Evolutionary conservation across 768 basidiomycete genomes (phyloP), one percentile per base, ranked within the genome.

Genomic region (Harrya chromipes): DNA sequence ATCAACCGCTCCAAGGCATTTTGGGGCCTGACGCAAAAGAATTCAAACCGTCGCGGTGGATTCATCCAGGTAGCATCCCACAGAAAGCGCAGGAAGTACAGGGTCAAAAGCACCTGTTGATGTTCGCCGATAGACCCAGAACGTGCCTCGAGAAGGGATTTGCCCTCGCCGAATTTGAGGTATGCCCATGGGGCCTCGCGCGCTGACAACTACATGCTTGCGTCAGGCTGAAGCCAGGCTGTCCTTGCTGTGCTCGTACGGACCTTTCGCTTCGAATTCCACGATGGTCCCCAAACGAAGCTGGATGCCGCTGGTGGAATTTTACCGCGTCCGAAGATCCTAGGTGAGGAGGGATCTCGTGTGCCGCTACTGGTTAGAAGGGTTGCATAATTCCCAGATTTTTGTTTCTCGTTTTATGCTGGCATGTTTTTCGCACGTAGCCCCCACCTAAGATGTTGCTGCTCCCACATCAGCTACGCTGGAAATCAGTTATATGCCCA

Each of bases 21-120:
- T 20, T 88, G 86, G 86, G 86, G 4, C 60, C 72, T 0, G 76
- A 82, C 48, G 76, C 82, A 1, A 72, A 74, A 26, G 72, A 75
- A 42, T 89, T 82, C 61, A 70, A 75, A 21, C 86, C 85, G 0
- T 79, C 81, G 40, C 70, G 85, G 7, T 87, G 85, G 85, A 67
- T 85, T 4, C 52, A 55, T 6, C 62, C 65, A 12, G 66, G 64
- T 10, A 63, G 65, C 1, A 59, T 60, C 16, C 56, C 60, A 6
- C 36, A 6, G 13, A 40, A 51, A 20, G 72, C 73, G 0, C 72
- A 82, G 33, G 64, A 61, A 16, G 46, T 61, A 4, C 64, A 59
- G 11, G 68, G 64, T 4, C 53, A 64, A 19, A 56, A 44, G 16
- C 65, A 70, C 47, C 41, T 67, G 27, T 42, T 68, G 43, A 59